phyloP scores from a whole-genome alignment of 2,329 filamentous ascomycete species.

The Penicillium sp. region DNA sequence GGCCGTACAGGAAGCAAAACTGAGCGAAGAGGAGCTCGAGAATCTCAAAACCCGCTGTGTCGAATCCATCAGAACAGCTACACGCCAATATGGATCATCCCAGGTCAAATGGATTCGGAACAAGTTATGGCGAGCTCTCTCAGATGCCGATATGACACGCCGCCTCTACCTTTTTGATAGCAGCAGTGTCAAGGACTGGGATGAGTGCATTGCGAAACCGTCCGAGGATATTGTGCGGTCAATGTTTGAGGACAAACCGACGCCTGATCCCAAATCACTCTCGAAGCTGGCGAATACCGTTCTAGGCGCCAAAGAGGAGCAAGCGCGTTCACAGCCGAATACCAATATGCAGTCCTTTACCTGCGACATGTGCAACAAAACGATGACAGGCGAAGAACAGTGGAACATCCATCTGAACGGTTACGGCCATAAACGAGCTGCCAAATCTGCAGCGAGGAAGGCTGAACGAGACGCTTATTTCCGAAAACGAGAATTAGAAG shows the following conservation, averaged over 20 bases:
- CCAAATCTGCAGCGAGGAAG: slow-evolving; percentile 44
- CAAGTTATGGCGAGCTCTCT: slow-evolving; percentile 71
- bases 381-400: slow-evolving; percentile 55
- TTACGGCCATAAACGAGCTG: slow-evolving; percentile 56
- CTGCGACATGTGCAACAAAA: slow-evolving; percentile 69
- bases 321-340: slow-evolving; percentile 45
- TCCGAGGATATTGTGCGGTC: slow-evolving; percentile 60
- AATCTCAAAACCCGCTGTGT: slow-evolving; percentile 60
- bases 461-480: slow-evolving; percentile 35
- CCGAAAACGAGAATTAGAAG: slow-evolving; percentile 22
- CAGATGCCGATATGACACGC: slow-evolving; percentile 52
- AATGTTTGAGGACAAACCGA: slow-evolving; percentile 60
- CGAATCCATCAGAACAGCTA: slow-evolving; percentile 76
- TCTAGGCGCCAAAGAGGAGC: slow-evolving; percentile 55
- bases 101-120: slow-evolving; percentile 85
- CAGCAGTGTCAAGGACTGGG: slow-evolving; percentile 64
- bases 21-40: slow-evolving; percentile 46
- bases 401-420: slow-evolving; percentile 59
- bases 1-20: slow-evolving; percentile 37
- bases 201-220: slow-evolving; percentile 61
- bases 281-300: slow-evolving; percentile 57
- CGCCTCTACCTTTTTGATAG: slow-evolving; percentile 79
- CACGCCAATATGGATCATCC: slow-evolving; percentile 79
- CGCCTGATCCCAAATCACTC: slow-evolving; percentile 59
- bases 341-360: slow-evolving; percentile 51